Evolutionary conservation across 495 filamentous ascomycete species (phyloP).

Genomic region (Trichoderma parareesei): DNA sequence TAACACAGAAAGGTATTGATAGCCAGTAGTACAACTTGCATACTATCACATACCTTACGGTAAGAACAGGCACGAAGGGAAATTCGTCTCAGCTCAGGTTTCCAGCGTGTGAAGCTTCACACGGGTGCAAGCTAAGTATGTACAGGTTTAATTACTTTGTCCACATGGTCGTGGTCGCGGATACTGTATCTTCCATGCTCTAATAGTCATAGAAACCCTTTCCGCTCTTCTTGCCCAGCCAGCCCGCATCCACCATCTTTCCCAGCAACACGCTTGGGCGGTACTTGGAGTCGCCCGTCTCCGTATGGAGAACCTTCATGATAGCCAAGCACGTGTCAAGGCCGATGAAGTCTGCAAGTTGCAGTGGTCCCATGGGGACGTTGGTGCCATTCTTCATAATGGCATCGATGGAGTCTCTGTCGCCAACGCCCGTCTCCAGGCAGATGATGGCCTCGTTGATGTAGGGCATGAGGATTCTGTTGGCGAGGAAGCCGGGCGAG

Average conservation of each 20-base stretch:
- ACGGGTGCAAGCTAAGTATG: not conserved
- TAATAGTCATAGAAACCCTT: slow-evolving; percentile 93
- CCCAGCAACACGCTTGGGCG: slow-evolving; percentile 73
- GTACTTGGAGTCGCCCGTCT: slow-evolving; percentile 94
- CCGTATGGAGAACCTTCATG: slow-evolving; percentile 89
- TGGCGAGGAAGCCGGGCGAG: slow-evolving; percentile 89
- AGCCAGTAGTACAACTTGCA: not conserved
- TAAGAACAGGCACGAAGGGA: not conserved
- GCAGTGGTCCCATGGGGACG: slow-evolving; percentile 94
- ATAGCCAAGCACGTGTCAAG: slow-evolving; percentile 94
- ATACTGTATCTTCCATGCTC: not conserved
- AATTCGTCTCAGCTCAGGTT: no score
- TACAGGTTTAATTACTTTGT: not conserved
- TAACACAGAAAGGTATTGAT: no score
- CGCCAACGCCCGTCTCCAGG: slow-evolving; percentile 85
- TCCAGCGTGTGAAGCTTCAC: no score
- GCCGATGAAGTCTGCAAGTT: slow-evolving; percentile 94
- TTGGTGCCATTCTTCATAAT: slow-evolving; percentile 99
- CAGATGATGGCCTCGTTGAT: slow-evolving; percentile 98
- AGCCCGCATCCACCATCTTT: slow-evolving; percentile 97
- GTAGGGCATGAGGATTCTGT: slow-evolving; percentile 97
- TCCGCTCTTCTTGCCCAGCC: slow-evolving; percentile 94
- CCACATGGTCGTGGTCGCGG: not conserved
- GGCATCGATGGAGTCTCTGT: slow-evolving; percentile 81
- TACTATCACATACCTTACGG: not conserved